A percentile compares a stretch with the other conserved stretches of the same genome.
These are phyloP conservation scores for Mayamaea pseudoterrestris DNA, from an alignment of 108 stramenopile species.

Conservation along the genomic window DNA sequence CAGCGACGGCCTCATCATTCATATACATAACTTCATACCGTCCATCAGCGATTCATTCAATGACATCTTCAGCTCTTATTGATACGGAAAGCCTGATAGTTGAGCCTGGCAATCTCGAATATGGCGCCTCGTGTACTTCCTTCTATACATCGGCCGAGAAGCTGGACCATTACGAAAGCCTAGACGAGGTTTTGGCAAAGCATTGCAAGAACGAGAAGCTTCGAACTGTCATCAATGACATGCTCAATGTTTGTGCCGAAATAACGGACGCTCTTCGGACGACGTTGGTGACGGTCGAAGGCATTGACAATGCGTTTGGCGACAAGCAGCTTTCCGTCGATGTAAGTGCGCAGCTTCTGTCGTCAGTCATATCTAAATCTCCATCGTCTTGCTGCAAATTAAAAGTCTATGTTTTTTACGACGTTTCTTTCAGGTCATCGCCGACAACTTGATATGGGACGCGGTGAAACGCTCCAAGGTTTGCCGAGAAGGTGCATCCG, in stretches of 20 bases:
- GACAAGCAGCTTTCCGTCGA: slow-evolving; percentile 58
- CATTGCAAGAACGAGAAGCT: slow-evolving; percentile 32
- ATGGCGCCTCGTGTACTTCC: slow-evolving; percentile 36
- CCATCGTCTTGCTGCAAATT: no score
- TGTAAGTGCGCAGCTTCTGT: slow-evolving; percentile 15
- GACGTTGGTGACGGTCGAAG: slow-evolving; percentile 57
- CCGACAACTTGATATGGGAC: slow-evolving; percentile 59
- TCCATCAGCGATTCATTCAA: no score
- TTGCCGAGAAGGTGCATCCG: slow-evolving; percentile 47
- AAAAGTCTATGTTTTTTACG: no score
- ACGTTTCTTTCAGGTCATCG: slow-evolving; percentile 27
- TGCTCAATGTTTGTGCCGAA: slow-evolving; percentile 51
- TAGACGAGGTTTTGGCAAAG: slow-evolving; percentile 27
- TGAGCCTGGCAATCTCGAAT: no score
- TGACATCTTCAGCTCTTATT: no score
- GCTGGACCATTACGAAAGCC: slow-evolving; percentile 36
- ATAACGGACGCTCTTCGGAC: slow-evolving; percentile 55
- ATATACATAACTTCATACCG: no score
- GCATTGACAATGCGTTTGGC: slow-evolving; percentile 48
- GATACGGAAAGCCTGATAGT: background rate
- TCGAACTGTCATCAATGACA: slow-evolving; percentile 30
- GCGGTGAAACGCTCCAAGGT: slow-evolving; percentile 37
- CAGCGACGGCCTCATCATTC: no score
- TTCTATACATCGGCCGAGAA: slow-evolving; percentile 56
- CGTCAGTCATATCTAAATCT: no score